Base-by-base conservation (phyloP, 768 basidiomycete genomes). In the Leucocoprinus leucothites region DNA sequence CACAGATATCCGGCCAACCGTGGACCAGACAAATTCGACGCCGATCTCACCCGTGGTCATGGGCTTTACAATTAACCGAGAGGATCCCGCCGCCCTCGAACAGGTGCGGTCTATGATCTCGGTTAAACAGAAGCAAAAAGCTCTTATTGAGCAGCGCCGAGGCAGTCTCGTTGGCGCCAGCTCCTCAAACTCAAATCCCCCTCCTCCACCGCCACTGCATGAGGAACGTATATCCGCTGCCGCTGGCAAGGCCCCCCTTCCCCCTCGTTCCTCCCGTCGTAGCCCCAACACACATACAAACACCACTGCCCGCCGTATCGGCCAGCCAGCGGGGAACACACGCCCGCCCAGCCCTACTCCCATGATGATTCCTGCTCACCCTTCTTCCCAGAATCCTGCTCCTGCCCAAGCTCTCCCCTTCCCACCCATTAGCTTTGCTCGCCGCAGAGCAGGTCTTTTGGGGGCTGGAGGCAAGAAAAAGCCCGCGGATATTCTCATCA, bases 401-500 rank as follows among this genome's bases (percentile, higher is more conserved):
- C 34, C 58, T 38, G 53, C 73, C 46, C 58, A 82, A 62, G 78
- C 85, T 0, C 71, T 87, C 6, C 82, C 86, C 0, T 81, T 87
- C 2, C 86, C 85, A 11, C 82, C 89, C 25, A 89, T 87, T 65
- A 88, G 86, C 68, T 90, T 91, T 67, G 85, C 87, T 13, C 80
- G 82, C 35, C 87, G 89, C 51, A 82, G 88, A 44, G 85, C 87
- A 9, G 81, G 80, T 24, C 83, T 83, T 55, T 60, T 84, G 11
- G 82, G 84, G n/a, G 77, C 74, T 44, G 50, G 22, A 11, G 40
- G 52, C 44, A 82, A 80, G 66, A 87, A 76, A 69, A 91, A 89
- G 67, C 89, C 89, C 0, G 87, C 89, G 1, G 89, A 91, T 63
- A 87, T 90, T 58, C 63, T 89, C 58, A 89, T 91, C 74, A 86